Evolutionary conservation across 129 eudicot genomes (phyloP), one percentile per base, ranked within the genome.

Genomic region (Logfia minima): DNA sequence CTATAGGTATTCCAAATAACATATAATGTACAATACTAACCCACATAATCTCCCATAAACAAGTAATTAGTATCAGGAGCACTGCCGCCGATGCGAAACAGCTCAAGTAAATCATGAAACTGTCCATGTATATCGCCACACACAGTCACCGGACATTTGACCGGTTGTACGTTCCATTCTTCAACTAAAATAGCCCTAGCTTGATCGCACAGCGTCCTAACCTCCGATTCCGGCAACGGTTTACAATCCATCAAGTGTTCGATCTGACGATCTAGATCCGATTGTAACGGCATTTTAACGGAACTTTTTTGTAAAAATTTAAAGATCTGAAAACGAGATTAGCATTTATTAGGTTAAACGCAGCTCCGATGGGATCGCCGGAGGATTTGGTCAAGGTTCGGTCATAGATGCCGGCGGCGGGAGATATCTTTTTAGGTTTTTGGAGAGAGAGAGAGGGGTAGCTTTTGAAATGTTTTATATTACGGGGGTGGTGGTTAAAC

Each of bases 231-330:
- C 60, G 81, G 64, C 76, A 86, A 66, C 79, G 90, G 83, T 75
- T 86, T 86, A 60, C 90, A 86, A 19, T 86, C 90, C 83, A 80
- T 83, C 80, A 86, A 43, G 66, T 82, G 89, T 55, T 62, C 78
- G 85, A 86, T 86, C 84, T 86, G 87, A 76, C 90, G 85, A 72
- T 86, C 90, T 17, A 86, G 90, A 86, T 86, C 87, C 81, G 81
- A 85, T 62, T 83, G 87, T 34, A 73, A 86, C 82, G 90, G 90
- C 90, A 86, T 83, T 66, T 37, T 77, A 1, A 74, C 41, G 29
- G 24, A 28, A 13, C 23, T 78, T 61, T 60, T 48, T 16, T 22
- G 73, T 52, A 62, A 39, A 70, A 28, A 70, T 53, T 76, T 37
- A 23, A 68, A 69, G 75, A 75, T 81, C 71, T 75, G 53, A 11